Evolutionary conservation across 164 flowering plant species (phyloP).

Genomic region (Tetrastigma voinierianum): DNA sequence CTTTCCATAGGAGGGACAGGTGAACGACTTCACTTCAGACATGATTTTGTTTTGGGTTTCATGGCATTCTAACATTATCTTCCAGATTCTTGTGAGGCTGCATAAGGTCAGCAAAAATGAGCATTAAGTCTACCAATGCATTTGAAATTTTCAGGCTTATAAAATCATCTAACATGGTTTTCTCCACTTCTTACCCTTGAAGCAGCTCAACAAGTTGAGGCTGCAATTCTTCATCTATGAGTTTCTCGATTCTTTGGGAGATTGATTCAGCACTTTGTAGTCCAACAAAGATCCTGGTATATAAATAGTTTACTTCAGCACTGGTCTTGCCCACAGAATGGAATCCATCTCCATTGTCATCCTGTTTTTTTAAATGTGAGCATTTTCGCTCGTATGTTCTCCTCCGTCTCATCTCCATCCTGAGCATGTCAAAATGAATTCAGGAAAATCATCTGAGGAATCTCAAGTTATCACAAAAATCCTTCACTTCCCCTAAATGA

Average conservation of each 20-base stretch:
- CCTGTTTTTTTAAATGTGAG: conserved; percentile 14
- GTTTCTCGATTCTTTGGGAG: conserved; percentile 22
- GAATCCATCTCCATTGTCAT: conserved; percentile 13
- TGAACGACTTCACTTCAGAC: conserved; percentile 16
- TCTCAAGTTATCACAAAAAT: no score
- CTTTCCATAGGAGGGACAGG: conserved; percentile 13
- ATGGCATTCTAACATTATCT: conserved; percentile 23
- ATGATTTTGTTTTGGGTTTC: conserved; percentile 20
- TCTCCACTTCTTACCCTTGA: conserved; percentile 18
- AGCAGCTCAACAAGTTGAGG: conserved; percentile 31
- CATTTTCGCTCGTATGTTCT: conserved; percentile 18
- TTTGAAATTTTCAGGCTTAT: not conserved
- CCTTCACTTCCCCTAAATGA: no score
- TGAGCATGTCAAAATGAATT: not conserved
- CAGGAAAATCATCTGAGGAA: no score
- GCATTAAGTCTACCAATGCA: not conserved
- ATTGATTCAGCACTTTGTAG: conserved; percentile 22
- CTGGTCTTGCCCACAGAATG: conserved; percentile 10
- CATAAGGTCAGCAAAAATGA: not conserved
- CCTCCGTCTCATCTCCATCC: conserved; percentile 16
- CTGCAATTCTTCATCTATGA: conserved; percentile 32
- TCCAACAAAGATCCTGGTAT: conserved; percentile 19
- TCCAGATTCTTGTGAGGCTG: conserved; percentile 26
- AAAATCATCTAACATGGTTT: not conserved
- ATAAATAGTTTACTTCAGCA: conserved; percentile 17